Percentiles rank a stretch among this genome's conserved stretches.
phyloP scores from a whole-genome alignment of 2,329 filamentous ascomycete species.

The Blumeriella jaapii region DNA sequence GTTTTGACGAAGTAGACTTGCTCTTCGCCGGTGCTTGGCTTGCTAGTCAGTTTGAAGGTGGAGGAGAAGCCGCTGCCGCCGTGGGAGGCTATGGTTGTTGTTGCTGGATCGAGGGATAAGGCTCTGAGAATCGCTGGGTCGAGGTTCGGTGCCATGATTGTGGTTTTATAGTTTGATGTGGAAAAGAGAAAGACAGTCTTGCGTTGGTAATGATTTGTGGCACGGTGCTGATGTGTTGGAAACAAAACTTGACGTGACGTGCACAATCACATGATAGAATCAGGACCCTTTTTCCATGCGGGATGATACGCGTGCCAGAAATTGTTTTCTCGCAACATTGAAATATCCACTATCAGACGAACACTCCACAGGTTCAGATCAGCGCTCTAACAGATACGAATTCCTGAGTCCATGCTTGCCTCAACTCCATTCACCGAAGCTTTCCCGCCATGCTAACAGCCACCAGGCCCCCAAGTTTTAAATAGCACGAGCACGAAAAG shows the following conservation, averaged over 20 bases:
- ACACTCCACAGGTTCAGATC: neutral
- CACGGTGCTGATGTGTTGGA: too few species aligned
- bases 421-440: neutral
- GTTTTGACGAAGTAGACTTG: conserved; percentile 62
- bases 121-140: conserved; percentile 52
- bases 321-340: too few species aligned
- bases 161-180: neutral
- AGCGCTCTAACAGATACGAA: too few species aligned
- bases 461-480: neutral
- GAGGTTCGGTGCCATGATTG: conserved; percentile 35
- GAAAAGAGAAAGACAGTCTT: neutral
- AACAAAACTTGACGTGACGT: too few species aligned
- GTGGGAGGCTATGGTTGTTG: conserved; percentile 44
- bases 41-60: conserved; percentile 47
- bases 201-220: too few species aligned
- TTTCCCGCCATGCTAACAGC: neutral
- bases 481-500: neutral
- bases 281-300: too few species aligned
- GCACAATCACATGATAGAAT: too few species aligned
- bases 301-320: too few species aligned
- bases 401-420: too few species aligned
- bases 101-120: conserved; percentile 43
- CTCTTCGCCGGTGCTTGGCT: conserved; percentile 18
- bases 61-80: conserved; percentile 59
- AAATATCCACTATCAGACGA: too few species aligned